Evolutionary conservation across 331 rosid genomes (phyloP), one percentile per base, ranked within the genome.

Genomic region (Acacia pycnantha): DNA sequence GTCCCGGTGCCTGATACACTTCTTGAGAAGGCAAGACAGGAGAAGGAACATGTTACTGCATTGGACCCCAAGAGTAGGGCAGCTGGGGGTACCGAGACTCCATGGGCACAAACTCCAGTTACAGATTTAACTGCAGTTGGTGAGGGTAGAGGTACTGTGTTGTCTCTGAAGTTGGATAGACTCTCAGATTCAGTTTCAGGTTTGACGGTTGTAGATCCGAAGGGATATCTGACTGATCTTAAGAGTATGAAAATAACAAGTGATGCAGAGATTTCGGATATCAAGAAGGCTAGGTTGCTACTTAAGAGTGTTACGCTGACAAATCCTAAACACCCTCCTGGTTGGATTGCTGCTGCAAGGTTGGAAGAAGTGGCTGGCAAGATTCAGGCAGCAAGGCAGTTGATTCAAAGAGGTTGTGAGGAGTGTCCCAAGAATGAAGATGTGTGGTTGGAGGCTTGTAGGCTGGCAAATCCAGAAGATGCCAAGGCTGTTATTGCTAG

Each of bases 91-190:
- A 86, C 91, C 2, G 98, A 91, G 82, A 94, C 97, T 16, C 97
- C 94, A 0, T 94, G 90, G 94, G 80, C 90, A 3, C 98, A 94
- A 58, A 92, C 97, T 5, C 97, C 97, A 0, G 97, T 92, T 24
- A 94, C 97, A 2, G 97, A 94, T 84, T 88, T 94, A 88, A 94
- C 98, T 31, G 97, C 94, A 0, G 98, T 92, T 7, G 97, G 97
- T 15, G 94, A 94, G 84, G 98, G 98, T 7, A 91, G 97, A 71
- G 95, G 93, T 72, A 91, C 92, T 22, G 97, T 90, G 72, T 77
- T 91, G 80, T 94, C 97, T 0, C 74, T 94, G 86, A 92, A 92
- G 51, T 85, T 92, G 51, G 95, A 92, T 82, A 88, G 95, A 78
- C 80, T 94, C 46, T 90, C 94, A 0, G 98, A 94, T 90, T 92